Evolutionary conservation across 2,329 filamentous ascomycete genomes (phyloP), one percentile per base, ranked within the genome.

Genomic region (Fusarium mexicanum): DNA sequence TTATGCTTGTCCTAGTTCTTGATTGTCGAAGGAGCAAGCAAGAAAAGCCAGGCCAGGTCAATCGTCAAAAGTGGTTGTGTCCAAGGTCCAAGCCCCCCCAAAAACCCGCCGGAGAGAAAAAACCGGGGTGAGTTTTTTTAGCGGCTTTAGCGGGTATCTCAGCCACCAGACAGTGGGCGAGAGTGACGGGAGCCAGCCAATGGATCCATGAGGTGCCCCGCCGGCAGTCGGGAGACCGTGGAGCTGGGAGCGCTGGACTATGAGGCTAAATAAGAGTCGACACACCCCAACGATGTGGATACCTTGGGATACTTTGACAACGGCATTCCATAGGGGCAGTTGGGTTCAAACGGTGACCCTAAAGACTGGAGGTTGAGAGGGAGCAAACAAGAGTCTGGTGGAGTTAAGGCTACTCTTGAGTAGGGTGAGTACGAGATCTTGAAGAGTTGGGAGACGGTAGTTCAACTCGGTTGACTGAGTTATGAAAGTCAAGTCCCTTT

Each of bases 111-210:
- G 22, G 43, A 26, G 41, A 40, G 29, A 61, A 60, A 64, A 69
- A 69, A 55, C 59, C 57, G 69, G 69, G 60, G 70, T 47, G 43
- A 73, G 50, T 67, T 54, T 67, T 62, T 61, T 57, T 70, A 70
- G 67, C 60, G 67, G 66, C 24, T 68, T 64, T 60, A 72, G 69
- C 68, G 71, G 71, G 55, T 46, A 65, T 58, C 59, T 74, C 59
- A 74, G 67, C 71, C 71, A 74, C 71, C 71, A 24, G 61, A 69
- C 55, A 48, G 40, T 71, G 46, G 65, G 41, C 61, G 41, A 71
- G 24, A 38, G 55, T 37, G 37, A 48, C 46, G 26, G 26, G 46
- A 44, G 31, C 53, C 37, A 43, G 38, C 37, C 53, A 33, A 51
- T 35, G 17, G 17, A 14, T 14, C 22, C 31, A n/a, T 61, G 46